Evolutionary conservation across 139 green algal species (phyloP), one percentile per base, ranked within the genome.

Genomic region (Trebouxia sp.): DNA sequence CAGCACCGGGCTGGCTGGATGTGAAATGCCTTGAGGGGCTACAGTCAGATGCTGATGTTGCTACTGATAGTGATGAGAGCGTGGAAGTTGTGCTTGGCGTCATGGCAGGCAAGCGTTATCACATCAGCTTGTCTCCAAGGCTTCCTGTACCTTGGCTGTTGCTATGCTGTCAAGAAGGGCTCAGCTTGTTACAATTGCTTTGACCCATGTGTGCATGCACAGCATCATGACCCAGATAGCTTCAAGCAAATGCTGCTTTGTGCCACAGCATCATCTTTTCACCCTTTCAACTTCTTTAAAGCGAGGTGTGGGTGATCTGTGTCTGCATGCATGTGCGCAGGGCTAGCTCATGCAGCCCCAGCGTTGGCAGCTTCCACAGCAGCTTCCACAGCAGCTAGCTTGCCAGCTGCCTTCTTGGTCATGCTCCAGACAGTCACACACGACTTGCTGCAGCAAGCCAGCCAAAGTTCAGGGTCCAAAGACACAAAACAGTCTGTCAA

Each of bases 311-410:
- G n/a, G n/a, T n/a, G n/a, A n/a, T n/a, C n/a, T n/a, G 47, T 53
- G 47, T 2, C 20, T 53, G 47, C 47, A 53, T 53, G 15, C 47
- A 42, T 45, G 62, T 30, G 12, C 14, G 32, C 35, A 72, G 62
- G 62, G 35, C 62, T 72, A 14, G 62, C 62, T 24, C 32, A 72
- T 43, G 37, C 62, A 30, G 62, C 24, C 42, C n/a, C 35, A 26
- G 62, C 28, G 14, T 28, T 72, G 35, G n/a, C 62, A 72, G 62
- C 62, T 72, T 72, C 62, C 9, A 1, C 32, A 43, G 62, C 20
- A 72, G 35, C 62, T 72, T 72, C 62, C 62, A 1, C 32, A 43
- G 62, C 20, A 72, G 35, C 62, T 72, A 45, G 32, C 62, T n/a
- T 72, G 3, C 2, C 62, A 26, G 20, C 32, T 45, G 15, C 62